A percentile compares a stretch with the other conserved stretches of the same genome.
These are phyloP conservation scores for Microcyclospora tardicrescens DNA, from an alignment of 2,329 filamentous ascomycete species.

Conservation along the genomic window DNA sequence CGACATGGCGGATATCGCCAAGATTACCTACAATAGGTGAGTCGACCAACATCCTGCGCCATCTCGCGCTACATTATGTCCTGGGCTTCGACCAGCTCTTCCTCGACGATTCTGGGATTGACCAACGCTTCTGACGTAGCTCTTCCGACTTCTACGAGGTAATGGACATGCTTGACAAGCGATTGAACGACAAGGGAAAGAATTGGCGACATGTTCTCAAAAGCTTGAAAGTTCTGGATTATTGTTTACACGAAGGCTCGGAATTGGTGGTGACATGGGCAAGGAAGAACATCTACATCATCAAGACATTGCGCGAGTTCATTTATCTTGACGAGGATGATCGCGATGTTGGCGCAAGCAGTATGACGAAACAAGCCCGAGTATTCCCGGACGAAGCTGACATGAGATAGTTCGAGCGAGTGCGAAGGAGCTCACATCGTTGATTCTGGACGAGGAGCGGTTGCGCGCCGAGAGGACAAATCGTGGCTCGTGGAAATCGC, in stretches of 20 bases:
- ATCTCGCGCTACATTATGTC: background rate
- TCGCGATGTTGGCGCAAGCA: constrained; percentile 89
- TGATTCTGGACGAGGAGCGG: constrained; percentile 88
- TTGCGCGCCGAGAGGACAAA: constrained; percentile 81
- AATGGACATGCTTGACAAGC: constrained; percentile 99
- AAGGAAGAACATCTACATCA: constrained; percentile 94
- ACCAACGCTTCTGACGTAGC: constrained; percentile 33
- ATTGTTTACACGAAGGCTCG: constrained; percentile 93
- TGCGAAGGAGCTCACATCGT: constrained; percentile 84
- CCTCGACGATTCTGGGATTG: background rate
- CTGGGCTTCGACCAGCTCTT: background rate
- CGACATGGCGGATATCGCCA: constrained; percentile 97
- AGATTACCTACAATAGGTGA: constrained; percentile 95
- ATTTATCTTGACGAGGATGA: constrained; percentile 94
- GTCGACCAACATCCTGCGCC: constrained; percentile 20
- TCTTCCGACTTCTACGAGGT: constrained; percentile 98
- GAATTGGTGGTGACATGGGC: constrained; percentile 97
- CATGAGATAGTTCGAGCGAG: constrained; percentile 69
- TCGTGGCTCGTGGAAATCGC: constrained; percentile 90
- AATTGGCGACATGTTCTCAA: constrained; percentile 99
- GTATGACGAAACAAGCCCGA: constrained; percentile 41
- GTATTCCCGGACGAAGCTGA: constrained; percentile 10
- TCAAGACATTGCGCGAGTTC: constrained; percentile 95
- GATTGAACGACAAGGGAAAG: constrained; percentile 97
- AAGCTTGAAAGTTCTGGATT: constrained; percentile 93